Evolutionary conservation across 805 yeast species (phyloP).

Genomic region (Kluyveromyces dobzhanskii): DNA sequence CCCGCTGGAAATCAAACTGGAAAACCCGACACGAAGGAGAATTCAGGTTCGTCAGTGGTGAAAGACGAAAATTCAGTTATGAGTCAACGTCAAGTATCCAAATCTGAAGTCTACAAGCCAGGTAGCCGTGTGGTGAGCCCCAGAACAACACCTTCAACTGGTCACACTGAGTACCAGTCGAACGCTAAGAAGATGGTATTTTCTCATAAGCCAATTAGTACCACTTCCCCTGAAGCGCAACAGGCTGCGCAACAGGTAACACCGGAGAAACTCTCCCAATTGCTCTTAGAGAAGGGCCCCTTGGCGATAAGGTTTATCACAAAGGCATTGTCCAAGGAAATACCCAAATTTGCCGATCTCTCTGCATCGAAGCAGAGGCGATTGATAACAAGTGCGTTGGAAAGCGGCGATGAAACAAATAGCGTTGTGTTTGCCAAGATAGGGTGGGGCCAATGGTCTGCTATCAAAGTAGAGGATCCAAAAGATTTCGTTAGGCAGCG

Average conservation of each 20-base stretch:
- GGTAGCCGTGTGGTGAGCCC: too few relatives aligned
- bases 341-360: constrained; percentile 69
- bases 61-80: too few relatives aligned
- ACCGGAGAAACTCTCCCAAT: constrained; percentile 61
- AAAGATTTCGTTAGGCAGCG: constrained; percentile 32
- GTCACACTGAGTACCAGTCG: not conserved
- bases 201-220: constrained; percentile 36
- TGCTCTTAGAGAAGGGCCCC: constrained; percentile 72
- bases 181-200: not conserved
- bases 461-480: constrained; percentile 38
- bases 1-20: too few relatives aligned
- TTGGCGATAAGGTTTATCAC: constrained; percentile 87
- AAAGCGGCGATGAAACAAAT: constrained; percentile 48
- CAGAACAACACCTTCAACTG: not conserved
- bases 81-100: too few relatives aligned
- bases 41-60: too few relatives aligned
- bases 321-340: constrained; percentile 61
- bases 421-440: constrained; percentile 76
- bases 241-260: constrained; percentile 84
- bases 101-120: too few relatives aligned
- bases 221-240: constrained; percentile 80
- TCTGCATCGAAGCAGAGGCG: constrained; percentile 85
- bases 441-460: constrained; percentile 97
- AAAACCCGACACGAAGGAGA: too few relatives aligned
- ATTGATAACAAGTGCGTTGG: constrained; percentile 82